Base-by-base conservation (phyloP, 257 asterid species). In the Gentiana straminea region DNA sequence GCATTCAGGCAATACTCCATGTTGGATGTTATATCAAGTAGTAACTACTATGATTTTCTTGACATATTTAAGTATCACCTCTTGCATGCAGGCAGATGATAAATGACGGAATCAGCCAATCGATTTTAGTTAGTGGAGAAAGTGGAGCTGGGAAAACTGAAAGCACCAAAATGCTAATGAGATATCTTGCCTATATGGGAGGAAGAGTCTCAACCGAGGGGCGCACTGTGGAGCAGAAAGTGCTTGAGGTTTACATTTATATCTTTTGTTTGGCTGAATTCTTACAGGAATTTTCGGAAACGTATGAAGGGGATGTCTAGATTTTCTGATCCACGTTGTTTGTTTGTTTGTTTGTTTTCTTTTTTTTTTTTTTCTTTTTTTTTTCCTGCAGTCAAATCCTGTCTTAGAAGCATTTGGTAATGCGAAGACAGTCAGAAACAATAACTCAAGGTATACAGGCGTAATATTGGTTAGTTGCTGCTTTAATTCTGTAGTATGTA, bases 71-170 rank as follows among this genome's bases (percentile, higher is more conserved):
- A 49, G 67, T 52, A 57, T 54, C 51, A 34, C 33, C 62, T 67
- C 52, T 67, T 49, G 49, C 54, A 5, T 74, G 72, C 82, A 89
- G 97, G 81, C 84, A 73, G 73, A 81, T 89, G 95, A 81, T 89
- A 49, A 75, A 76, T 59, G 95, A 86, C 58, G 78, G 77, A 55
- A 70, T 77, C 58, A 81, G 94, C 74, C 95, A 89, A 64, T 53
- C 97, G 35, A 89, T 89, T 72, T 77, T 89, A 82, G 97, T 89
- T 46, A 89, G 97, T 73, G 97, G 97, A 62, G 97, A 89, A 76
- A 89, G 97, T 65, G 97, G 95, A 68, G 97, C 95, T 34, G 97
- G 97, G 39, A 89, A 89, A 84, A 89, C 97, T 58, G 97, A 89
- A 71, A 83, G 87, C 79, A 89, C 95, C 15, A 89, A 85, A 65